Base-by-base conservation (phyloP, 2,329 filamentous ascomycete genomes). In the Mariannaea sp. region DNA sequence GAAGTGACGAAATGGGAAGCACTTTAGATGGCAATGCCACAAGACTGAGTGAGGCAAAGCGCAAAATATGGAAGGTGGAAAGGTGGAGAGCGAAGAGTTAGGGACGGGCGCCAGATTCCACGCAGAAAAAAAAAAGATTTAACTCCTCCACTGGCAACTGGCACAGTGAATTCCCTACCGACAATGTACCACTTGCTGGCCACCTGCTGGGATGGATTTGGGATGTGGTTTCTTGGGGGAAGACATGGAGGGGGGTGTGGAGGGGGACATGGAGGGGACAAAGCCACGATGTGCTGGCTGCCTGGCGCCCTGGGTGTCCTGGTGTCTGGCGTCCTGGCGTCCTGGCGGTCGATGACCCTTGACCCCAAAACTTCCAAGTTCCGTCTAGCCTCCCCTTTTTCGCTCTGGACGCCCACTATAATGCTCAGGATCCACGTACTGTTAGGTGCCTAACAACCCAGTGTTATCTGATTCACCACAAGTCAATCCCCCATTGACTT, bases 221-320 rank as follows among this genome's bases (percentile, higher is more conserved):
- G n/a, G n/a, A n/a, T n/a, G n/a, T n/a, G n/a, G n/a, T n/a, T n/a
- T n/a, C n/a, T n/a, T 45, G 20, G 48, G 22, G 16, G 38, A 56
- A 27, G 35, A 22, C n/a, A 46, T n/a, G 55, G 50, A 33, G 27
- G 12, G 19, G 16, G n/a, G 17, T 45, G 35, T 17, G 43, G 29
- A 22, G 30, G 12, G 41, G 44, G 38, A 10, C 16, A 38, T 16
- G 38, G 30, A 17, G 41, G n/a, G n/a, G n/a, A n/a, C 13, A 22
- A 55, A 55, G 58, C 61, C 62, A 49, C 62, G 62, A 64, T 65
- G 36, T 44, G 54, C 46, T 64, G 60, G 62, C 48, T 65, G 62
- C 62, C 62, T 65, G 55, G 58, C 47, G 48, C 46, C 56, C 52
- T 7, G 12, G 26, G 26, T 7, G 12, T 12, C 26, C 12, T 29